Evolutionary conservation across 139 green algal genomes (phyloP).

Genomic region (Chlorella sp.): DNA sequence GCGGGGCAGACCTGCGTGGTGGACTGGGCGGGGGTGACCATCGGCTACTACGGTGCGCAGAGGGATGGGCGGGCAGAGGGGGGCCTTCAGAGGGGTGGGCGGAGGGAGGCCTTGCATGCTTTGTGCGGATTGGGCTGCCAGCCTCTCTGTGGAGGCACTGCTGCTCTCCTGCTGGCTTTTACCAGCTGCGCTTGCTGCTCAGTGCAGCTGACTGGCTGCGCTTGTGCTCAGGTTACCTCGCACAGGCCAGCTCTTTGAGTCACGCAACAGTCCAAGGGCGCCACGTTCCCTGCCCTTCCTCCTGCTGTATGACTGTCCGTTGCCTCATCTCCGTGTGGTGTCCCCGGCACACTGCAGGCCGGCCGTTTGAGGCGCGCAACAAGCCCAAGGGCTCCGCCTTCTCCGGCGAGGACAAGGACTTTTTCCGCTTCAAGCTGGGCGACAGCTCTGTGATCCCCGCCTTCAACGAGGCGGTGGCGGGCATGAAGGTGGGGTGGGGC

Average conservation of each 20-base stretch:
- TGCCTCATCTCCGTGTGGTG: no score
- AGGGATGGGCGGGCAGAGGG: not conserved
- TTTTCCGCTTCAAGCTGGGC: constrained; percentile 73
- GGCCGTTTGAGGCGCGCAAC: constrained; percentile 89
- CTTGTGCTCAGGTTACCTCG: no score
- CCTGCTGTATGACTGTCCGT: no score
- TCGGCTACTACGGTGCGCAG: constrained; percentile 74
- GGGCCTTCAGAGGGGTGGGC: not conserved
- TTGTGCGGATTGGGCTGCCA: not conserved
- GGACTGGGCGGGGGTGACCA: constrained; percentile 96
- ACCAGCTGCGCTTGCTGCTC: constrained; percentile 54
- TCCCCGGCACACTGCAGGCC: constrained; percentile 16
- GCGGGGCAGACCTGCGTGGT: constrained; percentile 74
- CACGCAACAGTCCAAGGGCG: no score
- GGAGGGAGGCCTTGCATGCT: not conserved
- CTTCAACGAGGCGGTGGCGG: constrained; percentile 81
- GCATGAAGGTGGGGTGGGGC: constrained; percentile 65
- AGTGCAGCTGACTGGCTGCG: no score
- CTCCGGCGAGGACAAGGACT: constrained; percentile 71
- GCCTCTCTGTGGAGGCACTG: no score
- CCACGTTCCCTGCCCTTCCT: no score
- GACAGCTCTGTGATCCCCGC: constrained; percentile 65
- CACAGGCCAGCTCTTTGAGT: no score
- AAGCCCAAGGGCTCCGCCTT: constrained; percentile 85
- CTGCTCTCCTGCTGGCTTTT: no score